Percentiles rank a stretch among this genome's conserved stretches.
Conservation (phyloP, 176 grass and related monocot genomes). For the Panicum miliaceum region DNA sequence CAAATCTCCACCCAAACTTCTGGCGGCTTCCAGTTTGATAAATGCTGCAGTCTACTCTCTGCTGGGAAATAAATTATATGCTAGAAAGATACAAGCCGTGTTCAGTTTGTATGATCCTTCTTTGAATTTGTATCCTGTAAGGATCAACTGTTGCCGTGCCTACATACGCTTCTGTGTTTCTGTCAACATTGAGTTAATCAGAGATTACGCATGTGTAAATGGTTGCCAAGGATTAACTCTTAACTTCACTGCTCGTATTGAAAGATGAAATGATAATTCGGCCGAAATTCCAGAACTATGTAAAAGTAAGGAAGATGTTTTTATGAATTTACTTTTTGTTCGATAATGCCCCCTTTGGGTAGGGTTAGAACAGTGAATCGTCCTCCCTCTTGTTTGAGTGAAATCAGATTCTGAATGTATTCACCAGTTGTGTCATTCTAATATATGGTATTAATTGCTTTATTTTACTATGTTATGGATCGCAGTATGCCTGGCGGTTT, state of each 20-base stretch:
- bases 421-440: background rate
- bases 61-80: background rate
- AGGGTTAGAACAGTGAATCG: background rate
- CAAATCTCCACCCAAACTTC: background rate
- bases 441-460: background rate
- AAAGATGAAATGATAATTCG: background rate
- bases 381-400: background rate
- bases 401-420: background rate
- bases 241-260: background rate
- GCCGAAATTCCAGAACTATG: too few relatives aligned
- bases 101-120: background rate
- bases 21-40: background rate
- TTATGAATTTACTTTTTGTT: background rate
- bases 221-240: background rate
- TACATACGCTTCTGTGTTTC: background rate
- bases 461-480: background rate
- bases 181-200: background rate
- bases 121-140: background rate
- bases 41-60: background rate
- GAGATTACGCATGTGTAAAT: background rate
- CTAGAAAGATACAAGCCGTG: background rate
- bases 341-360: background rate
- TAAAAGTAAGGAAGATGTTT: background rate
- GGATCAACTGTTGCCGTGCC: background rate
- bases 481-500: conserved; percentile 16